These are phyloP conservation scores for Thalassiosira oceanica DNA, from an alignment of 352 stramenopile species.

Conservation along the genomic window DNA sequence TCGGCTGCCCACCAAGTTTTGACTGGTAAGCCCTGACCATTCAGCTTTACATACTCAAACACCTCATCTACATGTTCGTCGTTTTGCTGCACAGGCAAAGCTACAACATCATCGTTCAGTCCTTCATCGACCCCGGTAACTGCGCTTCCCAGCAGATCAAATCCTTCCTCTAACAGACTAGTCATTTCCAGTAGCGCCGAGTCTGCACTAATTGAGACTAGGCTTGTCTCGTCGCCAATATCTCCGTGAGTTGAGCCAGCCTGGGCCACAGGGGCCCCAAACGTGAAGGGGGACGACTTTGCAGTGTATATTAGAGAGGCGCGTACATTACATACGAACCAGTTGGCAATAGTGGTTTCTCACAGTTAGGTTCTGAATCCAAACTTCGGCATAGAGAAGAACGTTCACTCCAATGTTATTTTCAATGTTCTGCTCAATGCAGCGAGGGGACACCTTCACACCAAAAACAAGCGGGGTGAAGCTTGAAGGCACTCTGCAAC, in stretches of 20 bases:
- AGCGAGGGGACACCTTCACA: too few relatives aligned
- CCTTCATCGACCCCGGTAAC: conserved; percentile 27
- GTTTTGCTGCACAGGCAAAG: conserved; percentile 58
- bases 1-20: conserved; percentile 67
- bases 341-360: too few relatives aligned
- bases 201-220: conserved; percentile 53
- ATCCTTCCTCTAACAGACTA: conserved; percentile 69
- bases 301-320: too few relatives aligned
- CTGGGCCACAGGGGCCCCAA: conserved; percentile 62
- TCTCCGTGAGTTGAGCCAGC: too few relatives aligned
- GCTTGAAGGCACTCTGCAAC: too few relatives aligned
- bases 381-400: conserved; percentile 66
- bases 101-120: conserved; percentile 37
- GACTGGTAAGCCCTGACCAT: conserved; percentile 46
- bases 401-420: too few relatives aligned
- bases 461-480: too few relatives aligned
- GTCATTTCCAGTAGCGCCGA: conserved; percentile 71
- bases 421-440: too few relatives aligned
- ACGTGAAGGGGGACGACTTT: conserved; percentile 69
- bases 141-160: conserved; percentile 31
- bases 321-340: too few relatives aligned
- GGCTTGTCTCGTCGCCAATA: conserved; percentile 6
- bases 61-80: conserved; percentile 56
- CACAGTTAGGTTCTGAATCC: conserved; percentile 66
- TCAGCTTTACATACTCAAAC: conserved; percentile 69